A percentile compares a stretch with the other conserved stretches of the same genome.
Evolutionary conservation across 2,329 filamentous ascomycete genomes (phyloP).

Genomic region (Trichoderma sp.): DNA sequence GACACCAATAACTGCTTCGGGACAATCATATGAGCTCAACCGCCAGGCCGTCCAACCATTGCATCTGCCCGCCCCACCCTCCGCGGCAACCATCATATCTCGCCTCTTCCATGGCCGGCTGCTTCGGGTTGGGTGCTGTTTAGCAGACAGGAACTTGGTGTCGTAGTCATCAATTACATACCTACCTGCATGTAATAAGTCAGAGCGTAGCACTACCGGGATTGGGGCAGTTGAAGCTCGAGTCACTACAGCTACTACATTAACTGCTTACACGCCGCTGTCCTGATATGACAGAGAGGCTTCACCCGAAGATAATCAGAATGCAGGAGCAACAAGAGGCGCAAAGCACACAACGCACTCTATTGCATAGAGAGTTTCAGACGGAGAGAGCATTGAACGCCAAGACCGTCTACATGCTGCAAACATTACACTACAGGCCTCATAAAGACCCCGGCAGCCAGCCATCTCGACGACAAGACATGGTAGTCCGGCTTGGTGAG

Average conservation of each 20-base stretch:
- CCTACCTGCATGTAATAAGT: too few species aligned
- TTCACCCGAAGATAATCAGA: too few species aligned
- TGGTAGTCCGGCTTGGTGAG: background rate
- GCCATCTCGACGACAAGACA: background rate
- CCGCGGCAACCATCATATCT: background rate
- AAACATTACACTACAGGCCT: background rate
- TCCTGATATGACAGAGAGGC: too few species aligned
- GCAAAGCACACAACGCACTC: background rate
- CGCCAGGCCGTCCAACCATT: background rate
- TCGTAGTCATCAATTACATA: too few species aligned
- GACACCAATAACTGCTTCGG: background rate
- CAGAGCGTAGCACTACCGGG: too few species aligned
- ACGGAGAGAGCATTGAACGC: background rate
- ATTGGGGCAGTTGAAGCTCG: too few species aligned
- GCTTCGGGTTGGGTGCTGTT: background rate
- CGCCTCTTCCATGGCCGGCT: slow-evolving; percentile 10
- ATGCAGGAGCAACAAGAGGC: too few species aligned
- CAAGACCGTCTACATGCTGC: too few species aligned
- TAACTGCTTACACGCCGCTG: too few species aligned
- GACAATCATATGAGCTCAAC: background rate
- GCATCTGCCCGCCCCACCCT: background rate
- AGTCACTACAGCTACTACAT: too few species aligned
- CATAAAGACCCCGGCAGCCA: background rate
- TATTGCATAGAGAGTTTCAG: background rate
- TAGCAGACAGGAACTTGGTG: too few species aligned